Percentiles rank a stretch among this genome's conserved stretches.
phyloP scores from a whole-genome alignment of 108 stramenopile species.

The Poteriospumella lacustris region DNA sequence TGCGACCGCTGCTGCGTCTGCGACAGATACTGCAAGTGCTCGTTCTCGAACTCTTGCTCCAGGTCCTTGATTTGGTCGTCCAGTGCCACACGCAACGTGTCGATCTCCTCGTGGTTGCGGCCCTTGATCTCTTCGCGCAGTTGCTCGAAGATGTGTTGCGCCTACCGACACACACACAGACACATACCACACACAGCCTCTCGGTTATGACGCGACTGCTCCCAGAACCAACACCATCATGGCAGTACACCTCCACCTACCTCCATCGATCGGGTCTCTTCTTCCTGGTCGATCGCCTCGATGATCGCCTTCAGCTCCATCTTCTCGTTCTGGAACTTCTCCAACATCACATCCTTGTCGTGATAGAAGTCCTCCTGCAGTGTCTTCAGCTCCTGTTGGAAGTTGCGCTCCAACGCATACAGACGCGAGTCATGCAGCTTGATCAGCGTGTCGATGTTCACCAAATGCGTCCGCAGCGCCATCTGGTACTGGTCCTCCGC shows the following conservation, averaged over 20 bases:
- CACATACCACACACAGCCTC: background rate
- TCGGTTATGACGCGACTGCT: background rate
- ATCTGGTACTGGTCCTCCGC: constrained; percentile 65
- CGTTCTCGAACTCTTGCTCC: constrained; percentile 57
- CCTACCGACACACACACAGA: constrained; percentile 25
- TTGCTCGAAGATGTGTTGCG: constrained; percentile 56
- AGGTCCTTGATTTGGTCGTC: constrained; percentile 61
- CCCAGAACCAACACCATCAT: background rate
- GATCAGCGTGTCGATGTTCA: constrained; percentile 56
- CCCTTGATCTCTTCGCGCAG: constrained; percentile 56
- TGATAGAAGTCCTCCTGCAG: constrained; percentile 47
- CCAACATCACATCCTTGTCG: constrained; percentile 48
- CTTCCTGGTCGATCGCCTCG: constrained; percentile 25
- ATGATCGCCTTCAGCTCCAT: constrained; percentile 9
- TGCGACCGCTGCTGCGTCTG: constrained; percentile 58
- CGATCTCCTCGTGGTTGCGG: constrained; percentile 62
- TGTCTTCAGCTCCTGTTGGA: constrained; percentile 52
- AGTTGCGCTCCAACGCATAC: constrained; percentile 55
- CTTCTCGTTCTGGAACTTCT: constrained; percentile 10
- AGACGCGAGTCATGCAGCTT: constrained; percentile 52
- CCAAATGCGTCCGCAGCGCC: constrained; percentile 56
- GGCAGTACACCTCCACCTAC: background rate
- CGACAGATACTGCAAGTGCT: constrained; percentile 55
- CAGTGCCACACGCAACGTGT: constrained; percentile 53
- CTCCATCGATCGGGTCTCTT: background rate